A percentile compares a stretch with the other conserved stretches of the same genome.
phyloP scores from a whole-genome alignment of 108 stramenopile species.

The Cyclotella sp. region DNA sequence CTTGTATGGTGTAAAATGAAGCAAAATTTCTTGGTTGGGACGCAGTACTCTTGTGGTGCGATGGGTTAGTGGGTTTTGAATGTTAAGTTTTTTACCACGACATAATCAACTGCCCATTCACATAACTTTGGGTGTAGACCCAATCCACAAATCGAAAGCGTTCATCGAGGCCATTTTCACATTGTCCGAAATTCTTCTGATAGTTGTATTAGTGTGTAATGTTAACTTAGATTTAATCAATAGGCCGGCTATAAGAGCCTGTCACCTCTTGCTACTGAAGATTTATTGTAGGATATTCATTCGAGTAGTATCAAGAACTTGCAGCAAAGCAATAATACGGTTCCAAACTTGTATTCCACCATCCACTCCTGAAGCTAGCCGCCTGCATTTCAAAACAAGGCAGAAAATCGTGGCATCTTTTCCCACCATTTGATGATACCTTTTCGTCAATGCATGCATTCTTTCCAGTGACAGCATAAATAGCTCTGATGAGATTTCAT shows the following conservation, averaged over 20 bases:
- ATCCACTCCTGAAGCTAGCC: conserved; percentile 17
- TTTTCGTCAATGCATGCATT: conserved; percentile 34
- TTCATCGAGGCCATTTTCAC: too few relatives aligned
- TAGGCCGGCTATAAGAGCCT: too few relatives aligned
- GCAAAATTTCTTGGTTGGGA: background rate
- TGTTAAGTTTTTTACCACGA: too few relatives aligned
- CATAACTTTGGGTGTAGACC: too few relatives aligned
- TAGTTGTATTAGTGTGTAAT: too few relatives aligned
- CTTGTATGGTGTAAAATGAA: background rate
- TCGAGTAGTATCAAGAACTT: background rate
- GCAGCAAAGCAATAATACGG: background rate
- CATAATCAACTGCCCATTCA: too few relatives aligned
- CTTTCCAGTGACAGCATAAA: conserved; percentile 22
- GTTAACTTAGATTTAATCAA: too few relatives aligned
- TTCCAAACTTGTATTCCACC: conserved; percentile 31
- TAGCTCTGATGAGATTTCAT: conserved; percentile 6
- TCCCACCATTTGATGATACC: conserved; percentile 3
- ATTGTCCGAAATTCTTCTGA: too few relatives aligned
- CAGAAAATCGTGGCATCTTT: conserved; percentile 1
- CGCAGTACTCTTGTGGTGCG: background rate
- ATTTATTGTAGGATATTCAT: background rate
- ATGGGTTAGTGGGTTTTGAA: background rate
- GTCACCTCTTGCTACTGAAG: too few relatives aligned
- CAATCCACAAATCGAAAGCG: too few relatives aligned
- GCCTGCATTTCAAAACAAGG: conserved; percentile 29